These are phyloP conservation scores for Diospyros lotus DNA, from an alignment of 148 eudicot genomes.

Conservation along the genomic window DNA sequence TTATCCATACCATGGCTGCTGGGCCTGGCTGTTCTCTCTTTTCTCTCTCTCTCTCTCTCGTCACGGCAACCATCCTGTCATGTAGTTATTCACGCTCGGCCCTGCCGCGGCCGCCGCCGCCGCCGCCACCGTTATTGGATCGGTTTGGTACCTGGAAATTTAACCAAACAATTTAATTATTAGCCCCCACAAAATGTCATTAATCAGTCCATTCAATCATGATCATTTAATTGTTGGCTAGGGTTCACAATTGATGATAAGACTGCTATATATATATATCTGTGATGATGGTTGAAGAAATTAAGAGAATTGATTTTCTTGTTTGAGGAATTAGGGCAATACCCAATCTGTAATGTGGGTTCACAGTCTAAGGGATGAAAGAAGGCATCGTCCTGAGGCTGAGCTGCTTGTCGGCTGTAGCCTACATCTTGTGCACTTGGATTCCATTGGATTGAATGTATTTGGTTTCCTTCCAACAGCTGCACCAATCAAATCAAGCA, in stretches of 20 bases:
- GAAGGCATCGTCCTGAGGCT: conserved; percentile 58
- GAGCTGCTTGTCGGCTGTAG: conserved; percentile 49
- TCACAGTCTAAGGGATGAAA: conserved; percentile 76
- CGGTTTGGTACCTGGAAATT: conserved; percentile 49
- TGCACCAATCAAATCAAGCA: conserved; percentile 19
- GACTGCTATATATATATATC: neutral
- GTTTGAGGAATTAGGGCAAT: conserved; percentile 9
- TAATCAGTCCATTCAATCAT: no score
- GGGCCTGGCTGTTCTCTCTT: no score
- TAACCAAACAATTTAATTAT: neutral
- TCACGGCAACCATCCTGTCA: conserved; percentile 62
- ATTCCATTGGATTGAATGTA: conserved; percentile 57
- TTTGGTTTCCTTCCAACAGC: conserved; percentile 70
- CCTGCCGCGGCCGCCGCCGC: conserved; percentile 43
- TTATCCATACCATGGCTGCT: neutral
- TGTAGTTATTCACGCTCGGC: conserved; percentile 56
- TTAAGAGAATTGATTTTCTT: no score
- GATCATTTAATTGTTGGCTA: neutral
- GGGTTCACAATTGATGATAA: neutral
- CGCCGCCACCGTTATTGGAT: conserved; percentile 37
- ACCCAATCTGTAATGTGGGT: conserved; percentile 94
- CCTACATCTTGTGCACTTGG: conserved; percentile 51
- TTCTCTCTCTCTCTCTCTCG: neutral
- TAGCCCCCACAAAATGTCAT: no score
- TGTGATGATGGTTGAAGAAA: neutral